A percentile compares a stretch with the other conserved stretches of the same genome.
Evolutionary conservation across 2,329 filamentous ascomycete species (phyloP).

Genomic region (Arachnomyces sp.): DNA sequence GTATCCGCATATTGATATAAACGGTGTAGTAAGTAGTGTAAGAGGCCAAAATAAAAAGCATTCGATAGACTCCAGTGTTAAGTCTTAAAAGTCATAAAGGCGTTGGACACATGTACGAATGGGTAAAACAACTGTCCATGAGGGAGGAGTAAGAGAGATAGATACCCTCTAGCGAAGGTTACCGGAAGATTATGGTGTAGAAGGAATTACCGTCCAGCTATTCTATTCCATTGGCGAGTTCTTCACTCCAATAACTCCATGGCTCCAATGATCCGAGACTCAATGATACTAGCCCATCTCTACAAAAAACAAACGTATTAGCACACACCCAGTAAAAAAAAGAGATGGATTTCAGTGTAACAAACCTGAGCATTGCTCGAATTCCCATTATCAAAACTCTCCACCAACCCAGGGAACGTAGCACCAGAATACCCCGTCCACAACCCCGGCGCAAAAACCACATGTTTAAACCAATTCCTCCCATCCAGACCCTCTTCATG

Average conservation of each 20-base stretch:
- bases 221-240: not conserved
- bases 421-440: conserved; percentile 86
- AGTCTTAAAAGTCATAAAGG: no score
- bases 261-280: conserved; percentile 16
- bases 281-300: conserved; percentile 23
- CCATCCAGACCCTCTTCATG: conserved; percentile 68
- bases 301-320: conserved; percentile 3
- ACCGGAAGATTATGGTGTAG: no score
- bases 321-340: not conserved
- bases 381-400: conserved; percentile 49
- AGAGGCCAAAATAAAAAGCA: no score
- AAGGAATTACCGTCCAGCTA: no score
- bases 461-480: conserved; percentile 85
- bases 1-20: no score
- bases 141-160: no score
- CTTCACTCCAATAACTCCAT: conserved; percentile 14
- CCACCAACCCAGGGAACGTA: conserved; percentile 57
- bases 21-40: no score
- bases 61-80: no score
- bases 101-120: no score
- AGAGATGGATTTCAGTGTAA: conserved; percentile 11
- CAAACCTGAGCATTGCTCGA: conserved; percentile 44
- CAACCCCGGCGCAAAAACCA: conserved; percentile 81
- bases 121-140: no score
- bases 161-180: no score